Conservation (phyloP, 2,329 filamentous ascomycete genomes). For the Fusarium oxysporum region DNA sequence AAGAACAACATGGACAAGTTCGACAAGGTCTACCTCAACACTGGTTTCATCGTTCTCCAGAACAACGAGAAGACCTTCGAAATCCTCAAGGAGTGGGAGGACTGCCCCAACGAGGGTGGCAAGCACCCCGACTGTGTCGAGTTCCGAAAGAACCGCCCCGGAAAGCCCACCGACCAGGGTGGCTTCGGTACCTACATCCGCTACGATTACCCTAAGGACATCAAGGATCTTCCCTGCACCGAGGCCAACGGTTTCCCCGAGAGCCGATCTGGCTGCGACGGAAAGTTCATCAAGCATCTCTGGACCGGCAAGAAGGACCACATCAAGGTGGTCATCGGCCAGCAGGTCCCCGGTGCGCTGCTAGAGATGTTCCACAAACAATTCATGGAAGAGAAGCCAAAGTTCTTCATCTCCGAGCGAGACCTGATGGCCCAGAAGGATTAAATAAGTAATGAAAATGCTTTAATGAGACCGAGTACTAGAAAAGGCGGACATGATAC, state of each 20-base stretch:
- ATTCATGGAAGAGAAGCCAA: conserved; percentile 49
- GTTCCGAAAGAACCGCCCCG: conserved; percentile 52
- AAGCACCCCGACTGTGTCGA: conserved; percentile 54
- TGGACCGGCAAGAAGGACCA: conserved; percentile 56
- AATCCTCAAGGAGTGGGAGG: conserved; percentile 62
- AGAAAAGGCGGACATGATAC: conserved; percentile 34
- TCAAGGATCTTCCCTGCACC: conserved; percentile 54
- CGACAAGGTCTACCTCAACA: conserved; percentile 60
- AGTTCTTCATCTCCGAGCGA: conserved; percentile 52
- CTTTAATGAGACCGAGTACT: conserved; percentile 37
- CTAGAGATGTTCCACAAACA: conserved; percentile 53
- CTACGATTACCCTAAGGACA: conserved; percentile 56
- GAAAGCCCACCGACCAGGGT: conserved; percentile 57
- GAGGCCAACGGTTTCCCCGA: conserved; percentile 59
- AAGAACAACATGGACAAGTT: conserved; percentile 55
- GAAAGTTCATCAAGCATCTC: conserved; percentile 57
- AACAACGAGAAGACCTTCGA: conserved; percentile 61
- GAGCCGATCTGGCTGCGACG: conserved; percentile 52
- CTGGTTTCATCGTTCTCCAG: conserved; percentile 65
- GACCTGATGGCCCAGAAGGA: conserved; percentile 47
- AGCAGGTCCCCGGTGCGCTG: conserved; percentile 53
- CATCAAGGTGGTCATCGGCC: conserved; percentile 54
- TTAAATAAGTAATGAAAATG: conserved; percentile 38
- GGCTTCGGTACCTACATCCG: conserved; percentile 58
- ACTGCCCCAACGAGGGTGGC: conserved; percentile 55